Evolutionary conservation across 257 asterid species (phyloP), one percentile per base, ranked within the genome.

Genomic region (Primulina eburnea): DNA sequence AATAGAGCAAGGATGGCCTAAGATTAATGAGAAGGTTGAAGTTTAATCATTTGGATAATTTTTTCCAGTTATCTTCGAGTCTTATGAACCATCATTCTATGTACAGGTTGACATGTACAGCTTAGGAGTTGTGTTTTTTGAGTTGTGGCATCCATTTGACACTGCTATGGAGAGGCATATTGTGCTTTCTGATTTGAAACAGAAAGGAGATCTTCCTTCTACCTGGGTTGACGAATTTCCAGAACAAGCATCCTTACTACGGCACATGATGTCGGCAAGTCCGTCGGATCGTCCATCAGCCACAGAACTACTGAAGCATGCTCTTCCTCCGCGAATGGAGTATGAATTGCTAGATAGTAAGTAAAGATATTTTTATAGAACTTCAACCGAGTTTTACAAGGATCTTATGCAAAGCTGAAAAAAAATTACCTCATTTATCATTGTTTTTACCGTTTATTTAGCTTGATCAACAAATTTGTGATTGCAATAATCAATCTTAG

Each of bases 201-300:
- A 85, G 67, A 91, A 93, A 73, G 96, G 99, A 68, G 92, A 87
- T 63, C 82, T 86, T 74, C 99, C 97, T 78, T 78, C 95, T 65
- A 75, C 73, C 35, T 93, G 97, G 99, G 90, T 78, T 72, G 58
- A 78, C 2, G 95, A 90, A 64, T 90, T 83, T 74, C 90, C 90
- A 2, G 97, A 93, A 61, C 99, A 93, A 82, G 92, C 91, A 68
- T 77, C 95, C 81, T 83, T 90, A 81, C 81, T 93, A 59, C 75
- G 60, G 61, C 84, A 69, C 63, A 76, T 93, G 84, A 90, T 89
- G 96, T 86, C 95, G 12, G 80, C 89, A 68, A 91, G 86, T 82
- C 97, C 97, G 62, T 90, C 96, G 30, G 96, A 87, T 60, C 99
- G 99, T 69, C 95, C 96, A 52, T 93, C 99, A 73, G 97, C 96